phyloP scores from a whole-genome alignment of 169 alveolate genomes.

The Plasmodium chabaudi region DNA sequence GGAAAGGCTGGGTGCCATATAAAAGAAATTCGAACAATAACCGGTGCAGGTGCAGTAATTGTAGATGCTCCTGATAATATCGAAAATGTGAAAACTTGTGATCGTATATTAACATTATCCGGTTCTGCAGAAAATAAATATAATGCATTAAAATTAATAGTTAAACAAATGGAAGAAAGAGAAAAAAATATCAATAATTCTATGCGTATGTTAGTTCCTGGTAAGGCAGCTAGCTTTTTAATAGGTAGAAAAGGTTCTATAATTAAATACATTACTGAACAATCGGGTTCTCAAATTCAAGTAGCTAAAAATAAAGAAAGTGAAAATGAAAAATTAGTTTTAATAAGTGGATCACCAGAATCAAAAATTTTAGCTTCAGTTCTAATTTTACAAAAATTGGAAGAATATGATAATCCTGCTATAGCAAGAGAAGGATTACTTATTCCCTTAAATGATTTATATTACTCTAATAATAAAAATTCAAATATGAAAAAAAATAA shows the following conservation, averaged over 20 bases:
- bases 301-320: constrained; percentile 75
- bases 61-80: constrained; percentile 71
- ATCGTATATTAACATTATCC: constrained; percentile 63
- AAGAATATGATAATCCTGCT: constrained; percentile 65
- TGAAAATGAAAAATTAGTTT: constrained; percentile 70
- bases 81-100: constrained; percentile 73
- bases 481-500: constrained; percentile 8
- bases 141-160: constrained; percentile 69
- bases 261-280: constrained; percentile 58
- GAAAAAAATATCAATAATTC: constrained; percentile 65
- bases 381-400: constrained; percentile 60
- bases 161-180: constrained; percentile 75
- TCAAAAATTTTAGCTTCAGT: constrained; percentile 65
- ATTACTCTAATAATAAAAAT: constrained; percentile 6
- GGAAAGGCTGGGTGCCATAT: constrained; percentile 71
- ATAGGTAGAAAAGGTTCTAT: constrained; percentile 72
- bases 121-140: constrained; percentile 74
- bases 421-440: constrained; percentile 63
- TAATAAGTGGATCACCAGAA: constrained; percentile 71
- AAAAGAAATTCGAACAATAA: constrained; percentile 60
- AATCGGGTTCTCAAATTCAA: constrained; percentile 73
- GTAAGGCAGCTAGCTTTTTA: constrained; percentile 74
- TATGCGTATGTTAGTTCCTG: constrained; percentile 75
- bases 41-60: constrained; percentile 75
- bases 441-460: constrained; percentile 57